Base-by-base conservation (phyloP, 2,329 filamentous ascomycete genomes). In the Neoarthrinium moseri region DNA sequence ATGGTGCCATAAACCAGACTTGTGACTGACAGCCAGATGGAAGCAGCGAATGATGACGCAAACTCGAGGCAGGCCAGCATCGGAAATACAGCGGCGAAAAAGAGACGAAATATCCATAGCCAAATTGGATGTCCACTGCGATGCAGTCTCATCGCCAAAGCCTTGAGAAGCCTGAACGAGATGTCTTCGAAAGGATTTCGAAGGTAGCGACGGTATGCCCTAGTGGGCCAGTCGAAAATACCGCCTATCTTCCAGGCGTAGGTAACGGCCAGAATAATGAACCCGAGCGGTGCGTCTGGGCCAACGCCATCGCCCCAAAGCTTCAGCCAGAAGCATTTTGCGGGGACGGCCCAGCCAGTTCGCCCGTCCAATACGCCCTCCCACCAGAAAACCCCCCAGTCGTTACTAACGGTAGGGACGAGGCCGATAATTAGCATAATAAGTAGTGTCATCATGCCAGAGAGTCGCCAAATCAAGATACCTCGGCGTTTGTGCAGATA, bases 321-420 rank as follows among this genome's bases (percentile, higher is more conserved):
- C 15, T 46, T 18, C 3, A 35, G 35, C 43, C 43, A 46, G 36
- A 46, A 46, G 11, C 43, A 46, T 20, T 39, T 23, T 11, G 43
- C 43, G 2, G 36, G 43, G 22, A 46, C 40, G 3, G 43, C 43
- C 43, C 43, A 46, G n/a, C 43, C 43, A 3, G 43, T 46, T n/a
- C 38, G 32, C n/a, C 24, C 27, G 6, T 15, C 18, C 3, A 33
- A 22, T 29, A 46, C 40, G 13, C 29, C 36, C 11, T 38, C 23
- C 43, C 43, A 46, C 43, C 27, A 46, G 36, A 33, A 40, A 4
- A 35, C 27, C n/a, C 43, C 43, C 43, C 43, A 46, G 37, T 46
- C 29, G 18, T 40, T 40, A 3, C 37, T 40, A 17, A 40, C 30
- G 12, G 22, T 29, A 10, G 37, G 37, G 30, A 46, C 37, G 10